phyloP scores from a whole-genome alignment of 345 rosid species.

The Aethionema arabicum region DNA sequence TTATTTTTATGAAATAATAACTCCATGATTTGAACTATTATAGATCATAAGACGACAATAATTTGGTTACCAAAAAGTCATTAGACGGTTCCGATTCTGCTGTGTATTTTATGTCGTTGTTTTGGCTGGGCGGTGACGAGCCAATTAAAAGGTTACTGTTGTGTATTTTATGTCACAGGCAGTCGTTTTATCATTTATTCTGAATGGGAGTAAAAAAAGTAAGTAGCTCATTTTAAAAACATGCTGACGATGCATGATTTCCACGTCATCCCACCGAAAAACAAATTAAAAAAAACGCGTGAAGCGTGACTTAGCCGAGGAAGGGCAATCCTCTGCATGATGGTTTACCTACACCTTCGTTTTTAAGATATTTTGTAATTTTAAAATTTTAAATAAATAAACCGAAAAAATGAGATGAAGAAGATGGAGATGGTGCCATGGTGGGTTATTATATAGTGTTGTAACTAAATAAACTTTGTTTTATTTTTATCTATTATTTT shows the following conservation, averaged over 20 bases:
- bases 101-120: constrained; percentile 22
- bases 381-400: neutral
- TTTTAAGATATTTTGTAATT: constrained; percentile 25
- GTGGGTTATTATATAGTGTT: constrained; percentile 28
- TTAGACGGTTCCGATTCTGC: constrained; percentile 36
- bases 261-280: constrained; percentile 58
- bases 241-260: constrained; percentile 46
- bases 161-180: constrained; percentile 26
- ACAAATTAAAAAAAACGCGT: constrained; percentile 42
- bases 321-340: constrained; percentile 18
- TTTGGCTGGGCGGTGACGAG: constrained; percentile 21
- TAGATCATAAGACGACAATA: constrained; percentile 4
- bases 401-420: constrained; percentile 20
- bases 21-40: neutral
- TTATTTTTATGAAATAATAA: constrained; percentile 1
- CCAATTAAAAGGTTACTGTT: constrained; percentile 14
- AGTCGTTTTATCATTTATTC: constrained; percentile 22
- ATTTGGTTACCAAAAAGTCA: constrained; percentile 11
- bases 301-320: constrained; percentile 48
- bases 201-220: constrained; percentile 34
- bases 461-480: constrained; percentile 17
- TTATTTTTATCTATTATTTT: constrained; percentile 30
- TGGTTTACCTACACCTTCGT: constrained; percentile 31
- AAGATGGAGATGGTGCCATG: constrained; percentile 25
- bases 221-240: constrained; percentile 30